Base-by-base conservation (phyloP, 225 moss, liverwort and hornwort genomes). In the Polytrichum formosum region DNA sequence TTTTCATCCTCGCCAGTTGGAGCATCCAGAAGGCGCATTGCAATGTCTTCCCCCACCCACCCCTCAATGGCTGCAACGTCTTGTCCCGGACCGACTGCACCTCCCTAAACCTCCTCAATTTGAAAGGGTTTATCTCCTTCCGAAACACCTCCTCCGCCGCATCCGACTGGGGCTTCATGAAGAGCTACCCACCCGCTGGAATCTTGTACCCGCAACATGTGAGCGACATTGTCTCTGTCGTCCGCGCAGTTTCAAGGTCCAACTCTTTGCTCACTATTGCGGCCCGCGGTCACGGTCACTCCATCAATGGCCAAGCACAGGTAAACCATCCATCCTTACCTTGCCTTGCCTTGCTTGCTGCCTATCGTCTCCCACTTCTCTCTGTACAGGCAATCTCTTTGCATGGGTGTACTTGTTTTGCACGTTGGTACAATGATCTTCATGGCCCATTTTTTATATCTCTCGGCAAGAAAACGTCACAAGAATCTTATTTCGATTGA, bases 121-220 rank as follows among this genome's bases (percentile, higher is more conserved):
- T 70, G 61, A 19, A 37, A 46, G 70, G 70, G 23, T 25, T 61
- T 18, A 29, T 76, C 53, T 69, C 70, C n/a, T 76, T 70, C 68
- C 18, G 70, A 60, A 88, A 85, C 67, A 85, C 78, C 2, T 78
- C 80, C 6, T 73, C 80, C 16, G 83, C 73, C 0, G 83, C 80
- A 0, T 54, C 33, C 6, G 95, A 96, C 27, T 96, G 90, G 81
- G 95, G 95, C 0, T 74, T 56, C 59, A 30, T 18, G 66, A 64
- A 61, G 53, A 53, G 61, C 20, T 67, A 16, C 0, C 73, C 69
- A 5, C 93, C 86, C 0, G 65, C 76, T 1, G 83, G 53, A 4
- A 71, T 87, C 1, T 25, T 83, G 69, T 76, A 67, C 37, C 86
- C 86, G 0, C 8, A 56, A 6, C 78, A 83, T 4, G 83, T 76